Evolutionary conservation across 768 basidiomycete species (phyloP), one percentile per base, ranked within the genome.

Genomic region (Pholiota molesta): DNA sequence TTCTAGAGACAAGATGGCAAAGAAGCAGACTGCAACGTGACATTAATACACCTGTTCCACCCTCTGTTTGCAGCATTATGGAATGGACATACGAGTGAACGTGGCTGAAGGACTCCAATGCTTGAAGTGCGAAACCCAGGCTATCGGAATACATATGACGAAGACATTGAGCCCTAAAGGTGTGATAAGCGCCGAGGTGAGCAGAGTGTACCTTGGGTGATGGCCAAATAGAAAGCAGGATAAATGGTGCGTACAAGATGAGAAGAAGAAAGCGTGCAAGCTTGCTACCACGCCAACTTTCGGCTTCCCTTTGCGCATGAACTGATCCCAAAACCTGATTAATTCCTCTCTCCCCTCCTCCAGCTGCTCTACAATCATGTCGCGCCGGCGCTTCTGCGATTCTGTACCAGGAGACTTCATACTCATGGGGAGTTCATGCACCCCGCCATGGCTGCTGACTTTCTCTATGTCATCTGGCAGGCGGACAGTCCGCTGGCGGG

Each of bases 1-100:
- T 62, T 89, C 88, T 6, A 91, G 78, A 8, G 90, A 86, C 7
- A 92, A 78, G 59, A 91, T 87, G 5, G 85, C 77, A 52, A 89
- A 74, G 70, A 90, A 88, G 61, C 81, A 85, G 6, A 91, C 87
- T 90, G 54, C 19, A 26, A 28, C 1, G 23, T 42, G 21, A 23
- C 37, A 19, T 60, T 23, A 37, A 55, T 61, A 62, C 17, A 19
- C 31, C 19, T 26, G 47, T 23, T 26, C 13, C 21, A 8, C 47
- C 9, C 47, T 19, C 54, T 9, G 21, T 11, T 17, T 4, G 58
- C 3, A 35, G n/a, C 2, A 19, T 19, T 28, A 31, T 26, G 21
- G 31, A 72, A 17, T 33, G 52, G 39, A 72, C 83, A 62, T 67
- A 86, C 83, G 71, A 31, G 77, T 68, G 65, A 86, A 88, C 9